Base-by-base conservation (phyloP, 2,329 filamentous ascomycete species). In the Simplicillium sp. region DNA sequence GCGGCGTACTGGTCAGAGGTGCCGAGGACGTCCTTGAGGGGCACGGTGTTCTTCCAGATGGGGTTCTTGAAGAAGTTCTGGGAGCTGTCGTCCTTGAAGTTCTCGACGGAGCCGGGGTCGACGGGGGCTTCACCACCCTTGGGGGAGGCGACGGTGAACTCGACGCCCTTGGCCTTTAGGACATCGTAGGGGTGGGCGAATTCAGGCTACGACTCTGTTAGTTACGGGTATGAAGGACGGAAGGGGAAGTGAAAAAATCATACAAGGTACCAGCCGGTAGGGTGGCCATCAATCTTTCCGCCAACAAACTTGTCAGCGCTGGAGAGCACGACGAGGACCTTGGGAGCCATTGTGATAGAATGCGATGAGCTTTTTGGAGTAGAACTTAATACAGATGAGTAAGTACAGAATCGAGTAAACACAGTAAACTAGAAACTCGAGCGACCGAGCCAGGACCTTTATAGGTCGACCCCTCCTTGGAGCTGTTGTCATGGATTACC, bases 221-320 rank as follows among this genome's bases (percentile, higher is more conserved):
- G 29, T n/a, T 16, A 32, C 34, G 38, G 37, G n/a, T n/a, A n/a
- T n/a, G n/a, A n/a, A 35, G 25, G 34, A 37, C 4, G 34, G 18
- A 35, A 32, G 14, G 20, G 12, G 15, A 35, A 34, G 12, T 17
- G 8, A 8, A 7, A 11, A 9, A 15, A 8, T 32, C 65, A 37
- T 64, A 81, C 77, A 52, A 87, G 64, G 55, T 77, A 87, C 82
- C 82, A 87, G 48, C 83, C 83, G 0, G 82, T 85, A 9, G 72
- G 71, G 52, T 66, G 65, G 20, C 20, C 20, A 52, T 66, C 66
- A 35, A 68, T 65, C 50, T 63, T 55, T 25, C 20, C 20, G 9
- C 20, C 20, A 41, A 45, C 47, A 50, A 77, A 67, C 57, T 65
- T 60, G 54, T 57, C 60, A 57, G 75, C 69, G 45, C 80, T 86